Percentiles rank a stretch among this genome's conserved stretches.
phyloP scores from a whole-genome alignment of 176 grass and related monocot species.

The Phyllostachys edulis region DNA sequence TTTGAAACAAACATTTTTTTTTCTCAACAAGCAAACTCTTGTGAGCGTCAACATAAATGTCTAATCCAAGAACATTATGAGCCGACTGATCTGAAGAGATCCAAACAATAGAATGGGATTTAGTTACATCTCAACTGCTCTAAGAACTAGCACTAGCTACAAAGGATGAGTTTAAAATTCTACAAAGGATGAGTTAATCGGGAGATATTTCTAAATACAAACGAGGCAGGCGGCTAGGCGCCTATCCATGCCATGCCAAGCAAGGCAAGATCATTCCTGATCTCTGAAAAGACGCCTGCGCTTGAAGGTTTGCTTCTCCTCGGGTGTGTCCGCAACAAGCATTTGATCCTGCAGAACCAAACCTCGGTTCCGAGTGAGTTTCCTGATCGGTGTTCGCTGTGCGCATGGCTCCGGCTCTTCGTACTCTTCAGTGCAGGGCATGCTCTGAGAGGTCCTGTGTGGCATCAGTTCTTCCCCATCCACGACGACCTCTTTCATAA shows the following conservation, averaged over 20 bases:
- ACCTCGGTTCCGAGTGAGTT: conserved; percentile 65
- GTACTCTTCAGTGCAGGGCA: background rate
- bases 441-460: conserved; percentile 38
- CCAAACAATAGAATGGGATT: background rate
- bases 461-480: conserved; percentile 70
- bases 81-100: background rate
- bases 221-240: background rate
- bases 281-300: conserved; percentile 49
- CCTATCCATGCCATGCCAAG: background rate
- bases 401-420: background rate
- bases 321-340: conserved; percentile 57
- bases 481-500: conserved; percentile 56
- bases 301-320: conserved; percentile 42
- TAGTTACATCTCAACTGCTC: conserved; percentile 21
- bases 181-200: conserved; percentile 22
- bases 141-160: conserved; percentile 8
- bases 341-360: conserved; percentile 62
- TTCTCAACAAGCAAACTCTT: background rate
- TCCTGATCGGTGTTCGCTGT: conserved; percentile 65
- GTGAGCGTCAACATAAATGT: background rate
- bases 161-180: background rate
- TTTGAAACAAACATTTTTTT: background rate
- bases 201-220: conserved; percentile 24
- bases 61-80: background rate
- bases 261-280: conserved; percentile 27